phyloP scores from a whole-genome alignment of 352 stramenopile genomes.

The Globisporangium carolinianum region DNA sequence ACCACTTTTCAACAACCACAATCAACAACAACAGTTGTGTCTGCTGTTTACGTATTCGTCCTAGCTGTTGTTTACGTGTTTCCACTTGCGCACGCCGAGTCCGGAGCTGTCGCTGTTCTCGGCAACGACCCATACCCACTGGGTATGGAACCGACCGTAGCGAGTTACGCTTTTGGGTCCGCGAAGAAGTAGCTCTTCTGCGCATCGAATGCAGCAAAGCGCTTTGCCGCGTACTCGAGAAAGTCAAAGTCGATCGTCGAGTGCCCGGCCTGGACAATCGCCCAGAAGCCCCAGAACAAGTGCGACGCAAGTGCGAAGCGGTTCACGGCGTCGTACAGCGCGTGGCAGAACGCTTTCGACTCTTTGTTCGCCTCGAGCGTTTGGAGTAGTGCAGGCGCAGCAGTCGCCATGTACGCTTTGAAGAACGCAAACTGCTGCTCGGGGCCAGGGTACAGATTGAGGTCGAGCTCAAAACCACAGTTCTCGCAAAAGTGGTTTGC shows the following conservation, averaged over 20 bases:
- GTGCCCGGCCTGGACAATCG: conserved; percentile 87
- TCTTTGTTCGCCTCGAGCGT: conserved; percentile 62
- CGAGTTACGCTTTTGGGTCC: no score
- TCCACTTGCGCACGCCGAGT: no score
- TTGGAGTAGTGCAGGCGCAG: conserved; percentile 53
- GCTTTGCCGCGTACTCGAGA: conserved; percentile 75
- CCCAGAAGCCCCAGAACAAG: conserved; percentile 92
- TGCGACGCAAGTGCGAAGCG: conserved; percentile 87
- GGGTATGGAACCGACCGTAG: conserved; percentile 3
- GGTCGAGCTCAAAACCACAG: conserved; percentile 90
- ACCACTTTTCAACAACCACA: no score
- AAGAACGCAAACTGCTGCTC: conserved; percentile 85
- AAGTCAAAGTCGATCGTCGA: conserved; percentile 91
- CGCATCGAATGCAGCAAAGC: conserved; percentile 74
- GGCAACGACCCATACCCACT: no score
- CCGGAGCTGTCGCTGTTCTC: no score
- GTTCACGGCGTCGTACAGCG: conserved; percentile 81
- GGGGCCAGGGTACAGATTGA: conserved; percentile 75
- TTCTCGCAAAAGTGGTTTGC: conserved; percentile 95
- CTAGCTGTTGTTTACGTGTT: no score
- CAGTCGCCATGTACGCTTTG: conserved; percentile 72
- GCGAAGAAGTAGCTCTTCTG: conserved; percentile 61
- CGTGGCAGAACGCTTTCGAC: conserved; percentile 78
- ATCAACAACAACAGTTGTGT: no score
- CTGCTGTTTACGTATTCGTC: no score